These are phyloP conservation scores for Fusarium nelsonii DNA, from an alignment of 2,329 filamentous ascomycete genomes.

Conservation along the genomic window DNA sequence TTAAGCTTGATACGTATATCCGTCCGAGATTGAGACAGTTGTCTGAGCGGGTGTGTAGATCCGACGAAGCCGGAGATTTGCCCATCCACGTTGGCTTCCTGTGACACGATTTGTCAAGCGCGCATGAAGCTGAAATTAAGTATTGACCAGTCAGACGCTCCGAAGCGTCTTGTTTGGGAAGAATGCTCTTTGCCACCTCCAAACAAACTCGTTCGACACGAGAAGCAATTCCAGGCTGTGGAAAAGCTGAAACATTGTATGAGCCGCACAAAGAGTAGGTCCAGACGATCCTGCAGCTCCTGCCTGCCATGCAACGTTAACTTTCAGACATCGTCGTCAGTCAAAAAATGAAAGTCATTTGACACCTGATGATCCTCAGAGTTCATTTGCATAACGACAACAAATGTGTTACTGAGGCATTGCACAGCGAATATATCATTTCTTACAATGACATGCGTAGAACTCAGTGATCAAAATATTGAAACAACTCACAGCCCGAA, in stretches of 20 bases:
- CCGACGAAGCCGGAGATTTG: conserved; percentile 23
- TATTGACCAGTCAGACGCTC: conserved; percentile 41
- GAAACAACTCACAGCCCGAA: no score
- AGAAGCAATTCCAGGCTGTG: conserved; percentile 16
- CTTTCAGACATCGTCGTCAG: neutral
- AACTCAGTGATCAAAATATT: neutral
- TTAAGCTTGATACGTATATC: neutral
- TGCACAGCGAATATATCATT: neutral
- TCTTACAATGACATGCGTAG: neutral
- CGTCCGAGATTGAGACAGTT: neutral
- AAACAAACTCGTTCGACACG: conserved; percentile 6
- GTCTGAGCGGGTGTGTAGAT: conserved; percentile 16
- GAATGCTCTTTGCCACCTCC: conserved; percentile 36
- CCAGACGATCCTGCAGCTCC: neutral
- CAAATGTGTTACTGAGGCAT: neutral
- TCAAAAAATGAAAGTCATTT: neutral
- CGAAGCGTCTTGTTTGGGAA: conserved; percentile 32
- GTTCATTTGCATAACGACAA: neutral
- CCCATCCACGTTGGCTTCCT: conserved; percentile 8
- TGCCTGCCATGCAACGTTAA: neutral
- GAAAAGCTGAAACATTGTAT: conserved; percentile 34
- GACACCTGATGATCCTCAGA: neutral
- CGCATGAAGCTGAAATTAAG: conserved; percentile 20
- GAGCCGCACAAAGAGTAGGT: conserved; percentile 12
- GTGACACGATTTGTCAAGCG: conserved; percentile 37